Base-by-base conservation (phyloP, 2,329 filamentous ascomycete genomes). In the Camillea tinctor region DNA sequence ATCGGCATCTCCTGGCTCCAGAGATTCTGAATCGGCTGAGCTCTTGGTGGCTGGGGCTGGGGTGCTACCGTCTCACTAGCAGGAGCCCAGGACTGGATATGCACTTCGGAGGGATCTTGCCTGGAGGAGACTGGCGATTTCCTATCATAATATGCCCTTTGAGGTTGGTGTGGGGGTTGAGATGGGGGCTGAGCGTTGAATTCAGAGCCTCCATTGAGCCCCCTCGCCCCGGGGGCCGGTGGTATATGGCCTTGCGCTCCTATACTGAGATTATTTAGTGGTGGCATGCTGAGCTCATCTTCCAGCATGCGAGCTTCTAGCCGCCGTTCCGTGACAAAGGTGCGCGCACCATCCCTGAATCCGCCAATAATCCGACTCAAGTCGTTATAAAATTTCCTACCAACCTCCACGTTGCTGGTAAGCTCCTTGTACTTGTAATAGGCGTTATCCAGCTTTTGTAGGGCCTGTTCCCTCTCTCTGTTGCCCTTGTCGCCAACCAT, bases 371-470 rank as follows among this genome's bases (percentile, higher is more conserved):
- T 93, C 75, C 90, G 91, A 52, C 90, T 91, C 4, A 99, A 82
- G 71, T 98, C 93, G 68, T 99, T 99, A 79, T 98, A 99, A 73
- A 99, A 99, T 73, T 95, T 97, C 56, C 94, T 83, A 0, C 92
- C 95, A 0, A 90, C 91, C 66, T 98, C 94, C 2, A 97, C 82
- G 71, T 98, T 97, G 65, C 86, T 91, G 59, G 97, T 87, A 59
- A 98, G 92, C 74, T 99, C 94, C 77, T 97, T 97, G 80, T 98
- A 98, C 76, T 94, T 96, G 75, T 93, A 88, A 73, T 96, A 98
- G 0, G 92, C 94, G 64, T 91, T 93, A 74, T 98, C 94, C 9
- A 99, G 80, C 63, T 85, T 87, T 75, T 99, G 95, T 54, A 99
- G 77, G 0, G 92, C 93, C 66, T 90, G 85, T 73, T 98, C 94